Evolutionary conservation across 2,329 filamentous ascomycete species (phyloP), one percentile per base, ranked within the genome.

Genomic region (Trichoderma lentiforme): DNA sequence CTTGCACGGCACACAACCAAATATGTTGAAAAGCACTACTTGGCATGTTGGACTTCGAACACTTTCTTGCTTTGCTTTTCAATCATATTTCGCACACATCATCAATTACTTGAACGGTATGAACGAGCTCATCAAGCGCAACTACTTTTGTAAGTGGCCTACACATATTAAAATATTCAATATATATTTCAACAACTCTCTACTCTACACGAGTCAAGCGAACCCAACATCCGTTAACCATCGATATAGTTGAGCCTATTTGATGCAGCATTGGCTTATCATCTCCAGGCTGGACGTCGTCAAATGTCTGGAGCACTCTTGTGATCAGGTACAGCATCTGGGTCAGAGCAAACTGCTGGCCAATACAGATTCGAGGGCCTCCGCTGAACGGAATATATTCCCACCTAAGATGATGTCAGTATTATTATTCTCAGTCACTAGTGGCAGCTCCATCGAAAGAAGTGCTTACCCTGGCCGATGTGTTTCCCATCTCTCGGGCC

Each of bases 321-420:
- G 79, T 79, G 0, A 81, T 76, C 6, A 84, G 74, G 73, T 84
- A 84, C 6, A 79, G 77, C 71, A 82, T 76, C 74, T 83, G 80
- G 30, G 81, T 80, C 36, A 81, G 75, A 18, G 82, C 81, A 63
- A 84, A 83, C 74, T 85, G 80, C 75, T 85, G 84, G 51, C 82
- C 81, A n/a, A 83, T 76, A 72, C 85, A 86, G 56, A 82, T 83
- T 14, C 83, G 79, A 3, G 83, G 83, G 0, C 84, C 84, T 7
- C 81, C 83, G 43, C 82, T 83, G 72, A 85, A 86, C 0, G 83
- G 82, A 2, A 85, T 69, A 73, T 83, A 85, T 60, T 82, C 82
- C 79, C 81, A 84, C 14, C 79, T 78, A 36, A 30, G 28, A 60
- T 21, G 6, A 51, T 36, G 34, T 64, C 53, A 57, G 62, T 51